phyloP scores from a whole-genome alignment of 2,329 filamentous ascomycete genomes.

The Cercospora sp. region DNA sequence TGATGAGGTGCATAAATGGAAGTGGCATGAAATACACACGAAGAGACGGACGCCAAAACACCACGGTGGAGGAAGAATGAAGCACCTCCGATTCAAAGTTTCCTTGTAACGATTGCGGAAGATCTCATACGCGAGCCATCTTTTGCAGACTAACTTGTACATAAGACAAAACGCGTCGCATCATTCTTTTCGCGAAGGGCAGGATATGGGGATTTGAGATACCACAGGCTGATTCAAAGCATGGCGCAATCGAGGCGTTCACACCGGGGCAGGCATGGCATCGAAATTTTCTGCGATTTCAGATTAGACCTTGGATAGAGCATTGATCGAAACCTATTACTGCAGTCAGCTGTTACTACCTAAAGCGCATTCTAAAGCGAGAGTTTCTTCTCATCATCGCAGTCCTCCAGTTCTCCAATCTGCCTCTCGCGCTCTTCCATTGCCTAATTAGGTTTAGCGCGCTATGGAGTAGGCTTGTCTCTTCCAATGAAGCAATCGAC shows the following conservation, averaged over 20 bases:
- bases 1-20: not conserved
- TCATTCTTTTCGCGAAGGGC: conserved; percentile 9
- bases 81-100: conserved; percentile 2
- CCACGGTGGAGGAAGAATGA: not conserved
- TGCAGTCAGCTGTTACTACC: not conserved
- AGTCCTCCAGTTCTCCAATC: not conserved
- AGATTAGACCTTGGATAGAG: conserved; percentile 11
- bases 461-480: not conserved
- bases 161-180: conserved; percentile 10
- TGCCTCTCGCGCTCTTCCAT: not conserved
- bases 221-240: conserved; percentile 13
- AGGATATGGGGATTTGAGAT: conserved; percentile 9
- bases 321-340: not conserved
- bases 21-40: conserved; percentile 4
- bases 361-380: not conserved
- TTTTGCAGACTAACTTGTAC: conserved; percentile 10
- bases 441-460: not conserved
- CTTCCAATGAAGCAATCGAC: conserved; percentile 17
- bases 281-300: not conserved
- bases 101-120: conserved; percentile 8
- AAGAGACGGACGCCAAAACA: conserved; percentile 9
- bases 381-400: not conserved
- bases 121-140: conserved; percentile 5
- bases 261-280: not conserved
- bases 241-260: conserved; percentile 11